Evolutionary conservation across 345 rosid species (phyloP), one percentile per base, ranked within the genome.

Genomic region (Excoecaria agallocha): DNA sequence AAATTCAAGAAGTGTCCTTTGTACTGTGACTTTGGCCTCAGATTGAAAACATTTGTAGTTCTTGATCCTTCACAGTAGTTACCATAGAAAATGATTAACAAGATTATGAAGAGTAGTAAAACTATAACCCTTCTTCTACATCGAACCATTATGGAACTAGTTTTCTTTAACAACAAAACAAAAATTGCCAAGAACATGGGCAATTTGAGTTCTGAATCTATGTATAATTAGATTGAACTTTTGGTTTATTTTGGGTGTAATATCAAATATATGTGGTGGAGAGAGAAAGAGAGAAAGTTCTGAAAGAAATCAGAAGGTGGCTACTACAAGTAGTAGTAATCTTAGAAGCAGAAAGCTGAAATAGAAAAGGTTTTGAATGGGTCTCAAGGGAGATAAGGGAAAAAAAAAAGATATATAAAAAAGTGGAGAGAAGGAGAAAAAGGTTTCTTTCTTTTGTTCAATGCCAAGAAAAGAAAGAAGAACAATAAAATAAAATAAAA

Each of bases 1-100:
- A 82, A 89, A 62, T 90, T 91, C 66, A 83, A 68, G 88, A 90
- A 90, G 74, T 92, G 94, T 37, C 87, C 88, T 24, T 57, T 79
- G 78, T 71, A 13, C n/a, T 69, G 63, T 39, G 80, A 41, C 62
- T 72, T 70, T 45, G 91, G 90, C 82, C 80, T 82, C 48, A 78
- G 30, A 52, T 80, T 74, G 78, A 91, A 86, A 12, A 82, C 81
- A 15, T 81, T 83, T 54, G 83, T 80, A 68, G 74, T 70, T 77
- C 93, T 86, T 58, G 96, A 85, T 55, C 86, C 86, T 45, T 86
- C 77, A 72, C 83, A 81, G 30, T 69, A 74, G 65, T 81, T 78
- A 43, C 78, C 55, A 8, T 80, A 65, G 77, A 81, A 81, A 70
- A 75, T 46, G 55, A 81, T 59, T 16, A 70, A 3, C 16, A 80